These are phyloP conservation scores for Kregervanrija delftensis DNA, from an alignment of 805 yeast genomes.

Conservation along the genomic window DNA sequence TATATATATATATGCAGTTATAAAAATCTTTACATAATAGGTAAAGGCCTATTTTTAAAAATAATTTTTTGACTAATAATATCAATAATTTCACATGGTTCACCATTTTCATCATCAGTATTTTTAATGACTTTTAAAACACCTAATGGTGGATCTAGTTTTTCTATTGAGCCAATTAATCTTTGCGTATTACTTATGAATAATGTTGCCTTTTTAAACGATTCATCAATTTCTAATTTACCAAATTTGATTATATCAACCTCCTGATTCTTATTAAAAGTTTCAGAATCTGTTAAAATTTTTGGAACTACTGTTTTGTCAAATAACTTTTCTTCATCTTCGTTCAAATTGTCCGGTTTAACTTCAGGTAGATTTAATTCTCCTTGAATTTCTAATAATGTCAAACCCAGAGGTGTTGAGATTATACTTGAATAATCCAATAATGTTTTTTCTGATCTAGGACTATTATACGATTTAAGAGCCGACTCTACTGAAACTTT, in stretches of 20 bases:
- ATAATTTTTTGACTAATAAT: constrained; percentile 51
- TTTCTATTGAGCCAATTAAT: constrained; percentile 52
- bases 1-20: neutral
- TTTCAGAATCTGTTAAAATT: neutral
- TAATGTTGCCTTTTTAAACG: constrained; percentile 44
- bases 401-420: constrained; percentile 51
- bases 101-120: constrained; percentile 4
- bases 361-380: constrained; percentile 46
- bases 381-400: constrained; percentile 68
- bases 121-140: constrained; percentile 40
- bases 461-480: neutral
- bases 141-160: constrained; percentile 60
- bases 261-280: constrained; percentile 1
- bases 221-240: constrained; percentile 37
- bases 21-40: constrained; percentile 51
- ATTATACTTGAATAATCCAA: constrained; percentile 23
- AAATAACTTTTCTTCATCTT: constrained; percentile 31
- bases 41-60: constrained; percentile 66
- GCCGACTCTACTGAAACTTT: neutral
- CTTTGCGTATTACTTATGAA: constrained; percentile 67
- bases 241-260: constrained; percentile 42
- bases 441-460: neutral
- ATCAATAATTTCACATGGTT: constrained; percentile 46
- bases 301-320: constrained; percentile 23
- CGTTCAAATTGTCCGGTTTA: constrained; percentile 26